Base-by-base conservation (phyloP, 2,329 filamentous ascomycete species). In the Stagonosporopsis vannaccii region DNA sequence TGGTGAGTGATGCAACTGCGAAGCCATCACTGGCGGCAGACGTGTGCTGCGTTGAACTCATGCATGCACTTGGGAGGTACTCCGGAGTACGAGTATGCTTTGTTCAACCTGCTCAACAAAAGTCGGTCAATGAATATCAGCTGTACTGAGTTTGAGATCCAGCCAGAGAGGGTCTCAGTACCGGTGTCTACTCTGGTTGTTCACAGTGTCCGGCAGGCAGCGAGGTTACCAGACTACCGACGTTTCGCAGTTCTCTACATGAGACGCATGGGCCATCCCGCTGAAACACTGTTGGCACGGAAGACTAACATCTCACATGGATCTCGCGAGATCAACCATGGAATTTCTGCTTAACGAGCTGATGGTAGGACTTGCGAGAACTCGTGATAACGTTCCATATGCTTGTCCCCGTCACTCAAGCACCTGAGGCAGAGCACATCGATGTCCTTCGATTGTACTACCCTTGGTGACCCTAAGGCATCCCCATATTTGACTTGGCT, bases 201-300 rank as follows among this genome's bases (percentile, higher is more conserved):
- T 43, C 25, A 23, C 42, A 51, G 9, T 35, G 15, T 22, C 22
- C 41, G 53, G 41, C 37, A 20, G n/a, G 30, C 25, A 32, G 37
- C 12, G 23, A 46, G n/a, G 13, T 36, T 11, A 39, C 25, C 42
- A 51, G 36, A 48, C 47, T 43, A 26, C 20, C 28, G 12, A 22
- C 23, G 53, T 56, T 56, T 56, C 47, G 42, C 37, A 56, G 9
- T 20, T 50, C 22, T 51, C 26, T 28, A 47, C 47, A n/a, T 55
- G 53, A 51, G 48, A 51, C 53, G 53, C 47, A 47, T 47, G 39
- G 47, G 19, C 30, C 42, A 56, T 23, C 17, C 37, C 17, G 19
- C 35, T 25, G 47, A 56, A 46, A 45, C 52, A 40, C 41, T 45
- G 40, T 45, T 26, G 20, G 35, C 35, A 41, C 28, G 23, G 47